These are phyloP conservation scores for Borealophlyctis nickersoniae DNA, from an alignment of 192 early-diverging fungal species.

Conservation along the genomic window DNA sequence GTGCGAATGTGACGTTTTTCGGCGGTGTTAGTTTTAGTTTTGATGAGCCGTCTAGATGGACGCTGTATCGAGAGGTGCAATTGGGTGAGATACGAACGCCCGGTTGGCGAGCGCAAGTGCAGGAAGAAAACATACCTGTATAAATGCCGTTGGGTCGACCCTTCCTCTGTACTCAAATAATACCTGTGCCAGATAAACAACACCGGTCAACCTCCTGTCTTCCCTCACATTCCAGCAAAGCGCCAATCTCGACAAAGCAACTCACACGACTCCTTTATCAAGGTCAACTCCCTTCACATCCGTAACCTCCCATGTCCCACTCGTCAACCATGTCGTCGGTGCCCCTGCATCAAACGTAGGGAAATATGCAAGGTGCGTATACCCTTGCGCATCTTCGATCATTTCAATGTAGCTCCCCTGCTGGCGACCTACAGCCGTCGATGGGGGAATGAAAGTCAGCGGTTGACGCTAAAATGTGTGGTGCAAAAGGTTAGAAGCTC, in stretches of 20 bases:
- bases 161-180: conserved; percentile 44
- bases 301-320: conserved; percentile 45
- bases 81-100: no score
- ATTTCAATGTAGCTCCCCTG: conserved; percentile 46
- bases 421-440: conserved; percentile 20
- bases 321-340: conserved; percentile 45
- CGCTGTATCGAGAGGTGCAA: no score
- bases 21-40: conserved; percentile 39
- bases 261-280: conserved; percentile 35
- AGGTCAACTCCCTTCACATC: conserved; percentile 33
- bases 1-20: not conserved
- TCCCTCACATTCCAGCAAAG: not conserved
- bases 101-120: no score
- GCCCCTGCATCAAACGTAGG: not conserved
- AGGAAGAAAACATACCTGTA: no score
- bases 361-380: conserved; percentile 47
- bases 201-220: not conserved
- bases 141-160: conserved; percentile 47
- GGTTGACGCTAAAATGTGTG: no score
- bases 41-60: conserved; percentile 28
- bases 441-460: conserved; percentile 31
- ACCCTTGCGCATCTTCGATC: conserved; percentile 44
- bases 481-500: conserved; percentile 14
- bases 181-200: conserved; percentile 23
- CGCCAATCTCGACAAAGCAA: not conserved